Evolutionary conservation across 495 filamentous ascomycete species (phyloP).

Genomic region (Schizothecium vesticola): DNA sequence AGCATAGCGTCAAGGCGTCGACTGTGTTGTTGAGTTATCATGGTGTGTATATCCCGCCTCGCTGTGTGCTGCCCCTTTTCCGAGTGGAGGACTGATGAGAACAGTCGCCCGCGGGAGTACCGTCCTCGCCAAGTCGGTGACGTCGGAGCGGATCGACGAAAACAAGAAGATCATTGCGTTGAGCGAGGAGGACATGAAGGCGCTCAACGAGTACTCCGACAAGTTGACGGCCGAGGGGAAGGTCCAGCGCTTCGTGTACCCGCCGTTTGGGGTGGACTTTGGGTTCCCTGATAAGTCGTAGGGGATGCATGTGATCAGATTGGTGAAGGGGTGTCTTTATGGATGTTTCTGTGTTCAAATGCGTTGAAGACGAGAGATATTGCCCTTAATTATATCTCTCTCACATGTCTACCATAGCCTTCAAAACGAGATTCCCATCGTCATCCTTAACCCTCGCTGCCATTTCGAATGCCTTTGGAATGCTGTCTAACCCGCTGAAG

Average conservation of each 20-base stretch:
- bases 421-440: constrained; percentile 47
- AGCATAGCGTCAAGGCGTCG: constrained; percentile 56
- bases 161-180: constrained; percentile 64
- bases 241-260: constrained; percentile 68
- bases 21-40: constrained; percentile 72
- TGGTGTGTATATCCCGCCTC: constrained; percentile 40
- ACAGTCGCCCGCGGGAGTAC: constrained; percentile 65
- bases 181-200: constrained; percentile 59
- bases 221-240: constrained; percentile 55
- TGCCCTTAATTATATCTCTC: background rate
- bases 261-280: constrained; percentile 70
- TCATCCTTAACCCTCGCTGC: constrained; percentile 50
- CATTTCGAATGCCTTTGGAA: constrained; percentile 46
- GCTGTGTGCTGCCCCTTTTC: background rate
- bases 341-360: background rate
- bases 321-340: background rate
- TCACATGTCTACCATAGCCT: constrained; percentile 49
- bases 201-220: constrained; percentile 56
- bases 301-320: background rate
- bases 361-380: background rate
- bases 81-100: constrained; percentile 5
- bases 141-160: constrained; percentile 64
- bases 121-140: constrained; percentile 77
- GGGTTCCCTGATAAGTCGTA: constrained; percentile 69
- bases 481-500: constrained; percentile 39